These are phyloP conservation scores for Fusarium sororula DNA, from an alignment of 2,329 filamentous ascomycete species.

Conservation along the genomic window DNA sequence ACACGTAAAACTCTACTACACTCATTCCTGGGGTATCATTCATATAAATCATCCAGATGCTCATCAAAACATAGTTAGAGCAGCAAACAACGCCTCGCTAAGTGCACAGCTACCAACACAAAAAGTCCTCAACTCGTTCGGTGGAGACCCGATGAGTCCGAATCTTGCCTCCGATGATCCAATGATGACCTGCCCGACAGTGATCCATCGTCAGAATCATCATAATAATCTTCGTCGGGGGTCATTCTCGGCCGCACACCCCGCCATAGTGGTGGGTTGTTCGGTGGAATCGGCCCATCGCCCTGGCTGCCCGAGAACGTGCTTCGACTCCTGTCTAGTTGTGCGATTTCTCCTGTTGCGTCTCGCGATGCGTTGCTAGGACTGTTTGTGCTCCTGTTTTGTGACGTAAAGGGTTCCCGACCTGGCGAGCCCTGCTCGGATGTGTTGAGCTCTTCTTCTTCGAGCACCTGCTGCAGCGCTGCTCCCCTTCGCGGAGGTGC, in stretches of 20 bases:
- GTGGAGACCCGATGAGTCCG: constrained; percentile 38
- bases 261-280: constrained; percentile 55
- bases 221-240: constrained; percentile 47
- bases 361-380: constrained; percentile 40
- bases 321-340: constrained; percentile 35
- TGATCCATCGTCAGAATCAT: constrained; percentile 43
- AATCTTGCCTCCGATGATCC: constrained; percentile 39
- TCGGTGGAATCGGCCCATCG: constrained; percentile 43
- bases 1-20: constrained; percentile 1
- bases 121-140: constrained; percentile 19
- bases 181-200: constrained; percentile 44
- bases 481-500: constrained; percentile 67
- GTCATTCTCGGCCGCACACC: constrained; percentile 48
- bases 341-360: constrained; percentile 34
- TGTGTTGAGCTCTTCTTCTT: constrained; percentile 57
- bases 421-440: constrained; percentile 20
- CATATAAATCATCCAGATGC: constrained; percentile 17
- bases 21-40: constrained; percentile 30
- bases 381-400: constrained; percentile 30
- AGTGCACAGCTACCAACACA: constrained; percentile 42
- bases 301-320: constrained; percentile 36
- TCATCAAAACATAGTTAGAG: constrained; percentile 10
- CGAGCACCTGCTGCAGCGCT: constrained; percentile 64
- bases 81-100: constrained; percentile 41
- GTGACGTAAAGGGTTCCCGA: constrained; percentile 21